These are phyloP conservation scores for Colletotrichum abscissum DNA, from an alignment of 2,329 filamentous ascomycete genomes.

Conservation along the genomic window DNA sequence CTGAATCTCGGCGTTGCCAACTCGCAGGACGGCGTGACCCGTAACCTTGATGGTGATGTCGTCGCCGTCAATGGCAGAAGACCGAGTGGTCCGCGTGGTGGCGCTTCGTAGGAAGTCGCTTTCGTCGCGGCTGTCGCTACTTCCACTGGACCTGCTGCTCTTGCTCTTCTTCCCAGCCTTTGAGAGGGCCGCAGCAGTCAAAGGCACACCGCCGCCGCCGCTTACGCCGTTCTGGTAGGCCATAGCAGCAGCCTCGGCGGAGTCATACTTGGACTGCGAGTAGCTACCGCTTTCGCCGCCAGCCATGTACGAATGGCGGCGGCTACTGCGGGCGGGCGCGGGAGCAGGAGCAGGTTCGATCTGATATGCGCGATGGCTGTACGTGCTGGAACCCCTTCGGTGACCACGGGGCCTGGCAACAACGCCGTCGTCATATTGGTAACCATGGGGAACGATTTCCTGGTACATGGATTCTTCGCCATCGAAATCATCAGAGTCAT, in stretches of 20 bases:
- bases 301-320: conserved; percentile 55
- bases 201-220: conserved; percentile 55
- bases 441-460: conserved; percentile 50
- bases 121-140: conserved; percentile 70
- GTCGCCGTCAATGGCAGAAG: conserved; percentile 57
- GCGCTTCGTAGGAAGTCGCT: conserved; percentile 72
- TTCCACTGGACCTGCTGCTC: conserved; percentile 68
- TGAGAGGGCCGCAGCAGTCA: conserved; percentile 68
- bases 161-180: conserved; percentile 58
- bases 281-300: conserved; percentile 48
- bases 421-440: conserved; percentile 46
- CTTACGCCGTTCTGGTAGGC: conserved; percentile 65
- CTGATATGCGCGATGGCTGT: conserved; percentile 52
- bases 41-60: conserved; percentile 72
- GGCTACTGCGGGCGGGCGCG: conserved; percentile 38
- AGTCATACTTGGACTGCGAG: conserved; percentile 53
- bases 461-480: conserved; percentile 50
- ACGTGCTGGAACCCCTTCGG: conserved; percentile 46
- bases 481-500: conserved; percentile 52
- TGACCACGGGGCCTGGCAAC: conserved; percentile 46
- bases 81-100: conserved; percentile 70
- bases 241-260: conserved; percentile 56
- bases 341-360: conserved; percentile 50
- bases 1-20: conserved; percentile 68
- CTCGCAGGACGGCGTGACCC: conserved; percentile 65